Evolutionary conservation across 2,329 filamentous ascomycete genomes (phyloP), one percentile per base, ranked within the genome.

Genomic region (Xylariaceae sp.): DNA sequence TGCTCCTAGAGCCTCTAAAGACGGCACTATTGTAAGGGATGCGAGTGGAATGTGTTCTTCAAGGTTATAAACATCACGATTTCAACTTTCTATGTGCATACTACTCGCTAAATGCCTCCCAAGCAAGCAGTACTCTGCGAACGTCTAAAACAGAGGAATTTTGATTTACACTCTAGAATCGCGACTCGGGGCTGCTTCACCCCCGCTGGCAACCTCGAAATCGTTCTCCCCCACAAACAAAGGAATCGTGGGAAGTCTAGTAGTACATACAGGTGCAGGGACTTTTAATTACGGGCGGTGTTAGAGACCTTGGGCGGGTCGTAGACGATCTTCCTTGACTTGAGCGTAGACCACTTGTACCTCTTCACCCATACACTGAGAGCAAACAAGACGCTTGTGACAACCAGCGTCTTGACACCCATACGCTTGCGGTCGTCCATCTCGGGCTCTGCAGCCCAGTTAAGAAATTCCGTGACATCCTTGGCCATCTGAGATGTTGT

Each of bases 391-490:
- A 88, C 86, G 61, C 89, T 84, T 53, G 87, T 87, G 67, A 96
- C 86, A 66, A 90, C 87, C 69, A 99, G 77, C 52, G 96, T 91
- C 88, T 99, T 98, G 86, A 96, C 87, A 72, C 95, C 95, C 95
- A 98, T 99, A 83, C 92, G 95, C 90, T 99, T 99, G 75, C 95
- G 90, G 75, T 97, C 89, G 74, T 99, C 95, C 92, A 97, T 96
- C 84, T 99, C 95, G 45, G 95, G 95, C 83, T 99, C 95, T 56
- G 95, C 93, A 52, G 95, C 85, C 95, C 95, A 99, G 88, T 99
- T 98, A 74, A 99, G 85, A 83, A 99, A 99, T 81, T 99, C 95
- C 60, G 90, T 88, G 60, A 99, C 95, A 71, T 99, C 95, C 88
- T 99, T 99, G 78, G 95, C 95, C 95, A 99, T 99, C 82, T 99